These are phyloP conservation scores for Achaetomiella virescens DNA, from an alignment of 495 filamentous ascomycete species.

Conservation along the genomic window DNA sequence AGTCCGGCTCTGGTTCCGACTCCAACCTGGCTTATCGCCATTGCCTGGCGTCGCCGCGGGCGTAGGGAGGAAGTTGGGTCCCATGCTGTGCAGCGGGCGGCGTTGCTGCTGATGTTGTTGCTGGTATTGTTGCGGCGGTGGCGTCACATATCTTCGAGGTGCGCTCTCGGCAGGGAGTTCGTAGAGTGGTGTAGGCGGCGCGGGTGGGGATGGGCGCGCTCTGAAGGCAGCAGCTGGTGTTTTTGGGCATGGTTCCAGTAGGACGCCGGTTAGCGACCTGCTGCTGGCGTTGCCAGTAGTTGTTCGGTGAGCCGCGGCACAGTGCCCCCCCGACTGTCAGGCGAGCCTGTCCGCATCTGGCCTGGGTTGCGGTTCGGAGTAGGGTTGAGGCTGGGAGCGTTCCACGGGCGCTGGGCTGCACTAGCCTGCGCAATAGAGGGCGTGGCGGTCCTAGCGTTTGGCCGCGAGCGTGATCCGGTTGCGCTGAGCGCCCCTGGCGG, in stretches of 20 bases:
- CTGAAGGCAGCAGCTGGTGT: neutral
- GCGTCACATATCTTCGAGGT: slow-evolving; percentile 1
- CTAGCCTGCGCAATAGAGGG: neutral
- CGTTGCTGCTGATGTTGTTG: slow-evolving; percentile 5
- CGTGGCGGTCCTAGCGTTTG: neutral
- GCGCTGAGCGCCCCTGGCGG: slow-evolving; percentile 31
- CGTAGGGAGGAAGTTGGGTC: neutral
- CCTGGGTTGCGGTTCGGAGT: slow-evolving; percentile 22
- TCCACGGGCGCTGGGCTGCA: slow-evolving; percentile 9
- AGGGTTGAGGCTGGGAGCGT: slow-evolving; percentile 16
- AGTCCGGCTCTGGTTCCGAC: neutral
- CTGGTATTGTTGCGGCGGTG: slow-evolving; percentile 10
- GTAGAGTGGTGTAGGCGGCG: neutral
- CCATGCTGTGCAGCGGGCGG: neutral
- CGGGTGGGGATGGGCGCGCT: neutral
- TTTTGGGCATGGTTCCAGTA: slow-evolving; percentile 12
- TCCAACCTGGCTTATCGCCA: too few species aligned
- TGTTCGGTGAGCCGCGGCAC: slow-evolving; percentile 3
- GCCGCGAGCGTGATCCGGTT: slow-evolving; percentile 10
- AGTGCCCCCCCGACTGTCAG: slow-evolving; percentile 13
- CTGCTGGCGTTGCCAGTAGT: slow-evolving; percentile 16
- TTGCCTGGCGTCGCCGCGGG: slow-evolving; percentile 8
- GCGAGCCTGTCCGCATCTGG: slow-evolving; percentile 24
- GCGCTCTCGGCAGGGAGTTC: slow-evolving; percentile 1
- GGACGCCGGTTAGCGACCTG: slow-evolving; percentile 11